These are phyloP conservation scores for Tinospora cordifolia DNA, from an alignment of 164 flowering plant species.

Conservation along the genomic window DNA sequence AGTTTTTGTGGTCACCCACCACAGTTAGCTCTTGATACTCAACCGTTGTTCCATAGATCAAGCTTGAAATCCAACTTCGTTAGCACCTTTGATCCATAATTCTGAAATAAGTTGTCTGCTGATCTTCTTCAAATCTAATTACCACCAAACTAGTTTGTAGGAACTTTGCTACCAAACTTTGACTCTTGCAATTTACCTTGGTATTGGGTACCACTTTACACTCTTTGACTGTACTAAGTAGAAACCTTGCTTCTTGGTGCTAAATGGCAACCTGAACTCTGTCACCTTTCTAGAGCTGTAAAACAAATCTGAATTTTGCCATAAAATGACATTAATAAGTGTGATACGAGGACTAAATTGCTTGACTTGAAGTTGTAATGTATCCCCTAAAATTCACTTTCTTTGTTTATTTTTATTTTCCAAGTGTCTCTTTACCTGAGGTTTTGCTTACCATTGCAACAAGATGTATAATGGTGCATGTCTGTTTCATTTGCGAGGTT, in stretches of 20 bases:
- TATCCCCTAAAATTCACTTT: no score
- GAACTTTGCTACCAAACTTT: neutral
- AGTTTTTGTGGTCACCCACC: neutral
- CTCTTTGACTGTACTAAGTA: neutral
- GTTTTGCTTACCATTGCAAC: no score
- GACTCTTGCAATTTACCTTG: neutral
- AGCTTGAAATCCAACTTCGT: neutral
- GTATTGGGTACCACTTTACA: neutral
- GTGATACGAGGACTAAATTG: no score
- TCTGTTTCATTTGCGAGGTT: no score
- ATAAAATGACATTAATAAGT: no score
- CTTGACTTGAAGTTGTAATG: no score
- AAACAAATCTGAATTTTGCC: no score
- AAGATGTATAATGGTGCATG: no score
- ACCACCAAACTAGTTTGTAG: neutral
- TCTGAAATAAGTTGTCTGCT: neutral
- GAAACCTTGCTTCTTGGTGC: neutral
- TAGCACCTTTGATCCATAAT: neutral
- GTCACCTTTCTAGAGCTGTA: no score
- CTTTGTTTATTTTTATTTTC: no score
- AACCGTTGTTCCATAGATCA: neutral
- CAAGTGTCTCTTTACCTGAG: no score
- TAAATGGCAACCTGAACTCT: neutral
- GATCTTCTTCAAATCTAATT: neutral
- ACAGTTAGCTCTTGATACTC: neutral